Base-by-base conservation (phyloP, 2,329 filamentous ascomycete species). In the Boeremia exigua region DNA sequence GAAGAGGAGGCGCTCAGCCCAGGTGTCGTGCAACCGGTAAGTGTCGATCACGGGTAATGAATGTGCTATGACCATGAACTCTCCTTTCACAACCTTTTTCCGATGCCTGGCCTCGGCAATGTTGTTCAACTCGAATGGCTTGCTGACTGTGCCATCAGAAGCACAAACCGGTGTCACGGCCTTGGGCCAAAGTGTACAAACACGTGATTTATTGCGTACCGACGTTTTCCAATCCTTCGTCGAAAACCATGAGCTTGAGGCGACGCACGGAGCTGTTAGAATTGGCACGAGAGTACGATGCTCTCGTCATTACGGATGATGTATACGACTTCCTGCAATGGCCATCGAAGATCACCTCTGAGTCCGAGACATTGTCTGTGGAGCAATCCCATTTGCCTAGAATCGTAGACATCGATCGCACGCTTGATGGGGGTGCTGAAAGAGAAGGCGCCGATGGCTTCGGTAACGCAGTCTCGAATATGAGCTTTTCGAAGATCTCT, bases 241-340 rank as follows among this genome's bases (percentile, higher is more conserved):
- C 89, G 28, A 89, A 88, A 69, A 92, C 91, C 3, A 94, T 96
- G 87, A 86, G 88, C 12, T 75, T 92, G 3, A 72, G 76, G 15
- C 84, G 89, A 27, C 84, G 95, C 3, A 78, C 87, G 60, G 80
- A 80, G 10, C 82, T 98, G 4, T 86, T 98, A 23, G 79, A 80
- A n/a, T 76, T 97, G 6, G 94, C 94, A 0, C 84, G 94, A 53
- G 81, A 87, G 55, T 86, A 89, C 72, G 88, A 98, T 72, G 91
- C 91, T 6, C 82, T 98, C n/a, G 77, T 97, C 51, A 82, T 97
- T 27, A 86, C 86, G 44, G 94, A 98, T 77, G 95, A 99, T 73
- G 92, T 98, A 9, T 99, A 99, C 72, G 94, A 98, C 73, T 89
- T 94, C 62, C 81, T 98, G 5, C 90, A 93, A 71, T 97, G 92